A percentile compares a stretch with the other conserved stretches of the same genome.
These are phyloP conservation scores for Didymella keratinophila DNA, from an alignment of 2,329 filamentous ascomycete species.

Conservation along the genomic window DNA sequence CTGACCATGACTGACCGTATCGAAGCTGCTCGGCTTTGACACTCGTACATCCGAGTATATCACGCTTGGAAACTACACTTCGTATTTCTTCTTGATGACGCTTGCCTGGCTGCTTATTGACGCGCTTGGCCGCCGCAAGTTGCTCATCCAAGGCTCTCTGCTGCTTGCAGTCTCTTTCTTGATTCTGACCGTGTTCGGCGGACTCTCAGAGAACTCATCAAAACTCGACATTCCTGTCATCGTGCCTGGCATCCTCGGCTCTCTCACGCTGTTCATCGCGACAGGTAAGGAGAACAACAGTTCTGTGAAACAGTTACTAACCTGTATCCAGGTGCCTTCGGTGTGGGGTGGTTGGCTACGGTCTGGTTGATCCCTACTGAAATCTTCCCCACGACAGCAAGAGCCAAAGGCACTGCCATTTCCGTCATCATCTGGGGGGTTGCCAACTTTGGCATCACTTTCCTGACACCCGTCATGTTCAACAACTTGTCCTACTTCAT, in stretches of 20 bases:
- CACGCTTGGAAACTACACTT: conserved; percentile 68
- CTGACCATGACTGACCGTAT: background rate
- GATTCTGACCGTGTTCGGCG: conserved; percentile 62
- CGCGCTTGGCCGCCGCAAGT: conserved; percentile 61
- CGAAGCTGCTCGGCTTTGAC: conserved; percentile 64
- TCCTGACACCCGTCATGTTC: conserved; percentile 66
- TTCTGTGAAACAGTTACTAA: background rate
- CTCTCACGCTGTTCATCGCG: conserved; percentile 62
- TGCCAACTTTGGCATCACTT: conserved; percentile 65
- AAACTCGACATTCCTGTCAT: conserved; percentile 52
- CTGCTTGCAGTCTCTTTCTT: conserved; percentile 59
- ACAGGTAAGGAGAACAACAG: conserved; percentile 45
- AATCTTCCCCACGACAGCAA: conserved; percentile 63
- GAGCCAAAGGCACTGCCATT: conserved; percentile 63
- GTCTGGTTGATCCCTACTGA: conserved; percentile 68
- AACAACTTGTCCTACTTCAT: conserved; percentile 67
- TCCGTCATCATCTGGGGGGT: conserved; percentile 65
- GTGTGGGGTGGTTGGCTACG: conserved; percentile 67
- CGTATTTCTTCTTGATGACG: conserved; percentile 69
- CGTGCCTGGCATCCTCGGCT: conserved; percentile 60
- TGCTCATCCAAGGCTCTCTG: conserved; percentile 62
- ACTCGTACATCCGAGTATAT: conserved; percentile 62
- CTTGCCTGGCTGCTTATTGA: conserved; percentile 68
- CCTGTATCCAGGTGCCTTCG: conserved; percentile 58
- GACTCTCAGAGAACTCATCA: conserved; percentile 54